Evolutionary conservation across 73 alveolate genomes (phyloP), one percentile per base, ranked within the genome.

Genomic region (Paramecium primaurelia): DNA sequence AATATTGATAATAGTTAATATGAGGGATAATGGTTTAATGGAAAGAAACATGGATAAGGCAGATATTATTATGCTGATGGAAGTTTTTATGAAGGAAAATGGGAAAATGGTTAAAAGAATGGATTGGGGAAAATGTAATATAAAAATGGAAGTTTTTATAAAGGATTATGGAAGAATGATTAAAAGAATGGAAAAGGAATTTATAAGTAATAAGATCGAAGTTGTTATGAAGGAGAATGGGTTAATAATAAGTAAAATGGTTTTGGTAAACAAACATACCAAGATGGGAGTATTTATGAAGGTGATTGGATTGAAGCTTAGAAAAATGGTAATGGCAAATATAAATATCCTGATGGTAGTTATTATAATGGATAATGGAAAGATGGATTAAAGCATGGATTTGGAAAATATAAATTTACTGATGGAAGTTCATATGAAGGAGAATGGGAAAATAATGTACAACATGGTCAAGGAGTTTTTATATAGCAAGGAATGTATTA

Each of bases 1-100:
- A 85, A 88, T 84, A 64, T 94, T 96, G 93, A 93, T 8, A 94
- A 95, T 94, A 96, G 97, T 7, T 86, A 87, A 59, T 95, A 94
- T 86, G 93, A 88, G 25, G 98, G 98, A 16, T 44, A 90, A 44
- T 95, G 97, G 97, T 54, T 47, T 30, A 94, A 95, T 59, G 86
- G 92, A 58, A 87, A 86, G 75, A 95, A 94, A 96, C 86, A 92
- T 44, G 96, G 96, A 28, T n/a, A 58, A 26, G 96, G 69, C 37
- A 54, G 69, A 18, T 84, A 84, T 51, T 64, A 86, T 40, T 58
- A 58, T 68, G 34, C 38, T 12, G 77, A 71, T 86, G 93, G 93
- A 84, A 45, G 54, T 6, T 12, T 86, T 86, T 37, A 34, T 42
- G 34, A 37, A 86, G 92, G 86, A 84, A 84, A 34, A 84, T 58